These are phyloP conservation scores for Komagataella pseudopastoris DNA, from an alignment of 805 yeast species.

Conservation along the genomic window DNA sequence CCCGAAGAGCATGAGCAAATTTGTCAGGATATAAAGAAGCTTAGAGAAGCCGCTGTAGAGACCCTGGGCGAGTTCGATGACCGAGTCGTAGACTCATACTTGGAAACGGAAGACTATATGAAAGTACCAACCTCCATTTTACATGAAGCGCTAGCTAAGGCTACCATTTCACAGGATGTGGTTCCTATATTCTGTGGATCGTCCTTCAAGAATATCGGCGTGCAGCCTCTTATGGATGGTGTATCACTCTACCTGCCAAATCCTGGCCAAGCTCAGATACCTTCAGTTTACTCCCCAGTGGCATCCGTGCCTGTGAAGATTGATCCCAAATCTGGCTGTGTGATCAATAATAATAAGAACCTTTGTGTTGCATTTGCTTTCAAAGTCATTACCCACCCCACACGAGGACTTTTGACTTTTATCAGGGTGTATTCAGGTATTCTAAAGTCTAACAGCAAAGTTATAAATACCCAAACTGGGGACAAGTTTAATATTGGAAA, in stretches of 20 bases:
- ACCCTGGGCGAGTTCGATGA: slow-evolving; percentile 79
- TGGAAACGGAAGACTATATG: slow-evolving; percentile 66
- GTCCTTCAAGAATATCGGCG: slow-evolving; percentile 85
- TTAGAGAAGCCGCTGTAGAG: slow-evolving; percentile 72
- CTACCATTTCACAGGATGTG: slow-evolving; percentile 43
- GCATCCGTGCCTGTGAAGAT: slow-evolving; percentile 17
- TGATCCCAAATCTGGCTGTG: slow-evolving; percentile 30
- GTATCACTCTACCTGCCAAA: slow-evolving; percentile 68
- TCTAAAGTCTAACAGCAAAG: slow-evolving; percentile 44
- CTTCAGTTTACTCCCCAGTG: slow-evolving; percentile 28
- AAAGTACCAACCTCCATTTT: slow-evolving; percentile 41
- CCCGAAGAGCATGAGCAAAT: slow-evolving; percentile 18
- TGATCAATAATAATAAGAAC: slow-evolving; percentile 42
- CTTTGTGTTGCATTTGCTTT: slow-evolving; percentile 76
- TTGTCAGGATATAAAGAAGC: slow-evolving; percentile 33
- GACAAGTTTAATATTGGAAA: slow-evolving; percentile 53
- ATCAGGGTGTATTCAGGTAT: slow-evolving; percentile 82
- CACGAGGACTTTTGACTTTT: slow-evolving; percentile 71
- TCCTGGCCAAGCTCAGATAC: slow-evolving; percentile 51
- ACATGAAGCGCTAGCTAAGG: slow-evolving; percentile 45
- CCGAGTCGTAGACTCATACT: slow-evolving; percentile 55
- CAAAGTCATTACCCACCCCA: slow-evolving; percentile 79
- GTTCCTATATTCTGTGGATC: slow-evolving; percentile 89
- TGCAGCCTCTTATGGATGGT: slow-evolving; percentile 86
- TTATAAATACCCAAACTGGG: slow-evolving; percentile 59